Evolutionary conservation across 306 rosid species (phyloP), one percentile per base, ranked within the genome.

Genomic region (Acacia crassicarpa): DNA sequence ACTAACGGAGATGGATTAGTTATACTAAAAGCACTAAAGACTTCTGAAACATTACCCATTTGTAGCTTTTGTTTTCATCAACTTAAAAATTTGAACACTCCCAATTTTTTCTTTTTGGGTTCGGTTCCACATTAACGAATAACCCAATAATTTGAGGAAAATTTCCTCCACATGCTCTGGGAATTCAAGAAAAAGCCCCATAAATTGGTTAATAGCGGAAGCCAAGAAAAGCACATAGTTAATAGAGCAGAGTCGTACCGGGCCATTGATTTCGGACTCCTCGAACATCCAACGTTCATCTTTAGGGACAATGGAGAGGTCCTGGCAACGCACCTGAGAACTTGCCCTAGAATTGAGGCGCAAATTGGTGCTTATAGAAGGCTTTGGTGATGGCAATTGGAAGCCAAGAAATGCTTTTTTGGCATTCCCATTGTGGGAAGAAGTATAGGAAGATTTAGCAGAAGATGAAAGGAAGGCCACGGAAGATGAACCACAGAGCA

Each of bases 261-360:
- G 94, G 84, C 99, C 99, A 51, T 83, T 80, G 76, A 84, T 89
- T 73, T 95, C 99, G 23, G 92, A 88, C 79, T 91, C 97, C 72
- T 91, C 92, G 66, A 87, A 88, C 83, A 89, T 81, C 94, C 95
- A 93, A 7, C 99, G 95, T 54, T 90, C 82, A 53, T 80, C 97
- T 70, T 65, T 33, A 20, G 91, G 88, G 58, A 88, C 87, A 17
- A 84, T 46, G 44, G 88, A 76, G 68, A 86, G 61, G 46, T 90
- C 88, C 69, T 88, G 88, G 56, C 82, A 89, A 59, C 75, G 89
- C 32, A 93, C 84, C 80, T 59, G 83, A 44, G 90, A 75, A 83
- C 75, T 41, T 3, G 79, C 58, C 25, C 62, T 41, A 71, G 80
- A 23, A 32, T 67, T 85, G 53, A 49, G 17, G 69, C 49, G 81